Percentiles rank a stretch among this genome's conserved stretches.
These are phyloP conservation scores for Xerocomus spinulosus DNA, from an alignment of 768 basidiomycete genomes.

Conservation along the genomic window DNA sequence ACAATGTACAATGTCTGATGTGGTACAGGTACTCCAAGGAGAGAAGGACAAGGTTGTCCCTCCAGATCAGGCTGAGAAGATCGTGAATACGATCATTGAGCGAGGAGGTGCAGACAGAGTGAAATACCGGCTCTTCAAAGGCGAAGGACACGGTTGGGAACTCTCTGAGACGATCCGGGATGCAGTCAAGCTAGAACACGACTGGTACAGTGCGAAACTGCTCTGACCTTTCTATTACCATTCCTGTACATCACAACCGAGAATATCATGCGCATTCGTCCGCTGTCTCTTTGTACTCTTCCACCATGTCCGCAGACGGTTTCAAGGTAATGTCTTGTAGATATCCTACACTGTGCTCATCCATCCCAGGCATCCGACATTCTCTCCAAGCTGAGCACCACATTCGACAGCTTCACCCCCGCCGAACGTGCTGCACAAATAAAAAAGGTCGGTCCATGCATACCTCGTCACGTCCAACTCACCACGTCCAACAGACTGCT, in stretches of 20 bases:
- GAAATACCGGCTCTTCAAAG: constrained; percentile 39
- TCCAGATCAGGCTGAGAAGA: constrained; percentile 50
- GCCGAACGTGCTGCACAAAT: constrained; percentile 63
- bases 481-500: constrained; percentile 53
- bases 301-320: constrained; percentile 62
- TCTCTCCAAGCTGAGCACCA: constrained; percentile 47
- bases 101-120: constrained; percentile 24
- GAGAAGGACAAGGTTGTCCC: constrained; percentile 60
- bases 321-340: constrained; percentile 62
- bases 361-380: constrained; percentile 58
- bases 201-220: constrained; percentile 30
- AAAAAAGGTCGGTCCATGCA: constrained; percentile 55
- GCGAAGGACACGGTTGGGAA: constrained; percentile 44
- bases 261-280: not conserved
- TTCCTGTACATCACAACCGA: not conserved
- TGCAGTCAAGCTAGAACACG: constrained; percentile 33
- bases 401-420: constrained; percentile 52
- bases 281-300: no score
- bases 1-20: not conserved
- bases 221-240: not conserved
- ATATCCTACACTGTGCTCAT: not conserved
- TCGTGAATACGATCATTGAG: constrained; percentile 24
- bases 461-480: not conserved
- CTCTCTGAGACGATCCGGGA: constrained; percentile 33
- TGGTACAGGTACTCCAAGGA: constrained; percentile 63